Conservation (phyloP, 148 eudicot genomes). For the Dianthus caryophyllus region DNA sequence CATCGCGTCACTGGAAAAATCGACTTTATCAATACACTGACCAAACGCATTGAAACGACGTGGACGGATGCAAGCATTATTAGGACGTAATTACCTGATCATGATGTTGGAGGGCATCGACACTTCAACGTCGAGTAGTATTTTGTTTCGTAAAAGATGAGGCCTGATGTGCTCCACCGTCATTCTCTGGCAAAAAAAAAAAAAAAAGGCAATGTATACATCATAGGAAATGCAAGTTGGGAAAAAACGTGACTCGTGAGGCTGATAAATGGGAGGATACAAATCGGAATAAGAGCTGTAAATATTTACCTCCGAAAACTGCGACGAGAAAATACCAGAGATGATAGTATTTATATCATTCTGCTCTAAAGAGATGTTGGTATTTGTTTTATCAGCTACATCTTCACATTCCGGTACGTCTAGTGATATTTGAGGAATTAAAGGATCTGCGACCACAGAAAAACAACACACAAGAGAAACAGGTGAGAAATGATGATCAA, state of each 20-base stretch:
- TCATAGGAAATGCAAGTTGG: neutral
- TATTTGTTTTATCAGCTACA: constrained; percentile 25
- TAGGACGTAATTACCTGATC: constrained; percentile 43
- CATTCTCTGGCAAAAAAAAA: constrained; percentile 65
- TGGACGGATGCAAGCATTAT: neutral
- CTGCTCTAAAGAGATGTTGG: constrained; percentile 29
- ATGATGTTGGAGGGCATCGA: constrained; percentile 71
- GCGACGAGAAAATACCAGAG: constrained; percentile 44
- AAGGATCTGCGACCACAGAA: constrained; percentile 49
- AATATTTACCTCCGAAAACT: constrained; percentile 56
- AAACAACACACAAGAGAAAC: neutral
- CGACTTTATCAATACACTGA: neutral
- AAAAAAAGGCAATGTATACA: neutral
- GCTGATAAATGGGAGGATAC: neutral
- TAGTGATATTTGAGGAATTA: constrained; percentile 43
- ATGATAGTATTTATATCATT: constrained; percentile 54
- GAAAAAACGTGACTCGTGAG: neutral
- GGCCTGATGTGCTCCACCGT: constrained; percentile 55
- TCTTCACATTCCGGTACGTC: constrained; percentile 22
- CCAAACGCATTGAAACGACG: too few relatives aligned
- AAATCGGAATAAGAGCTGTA: neutral
- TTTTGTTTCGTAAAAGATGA: constrained; percentile 67
- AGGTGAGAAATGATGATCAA: neutral
- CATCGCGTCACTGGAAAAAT: constrained; percentile 55
- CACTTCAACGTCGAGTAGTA: constrained; percentile 77